Base-by-base conservation (phyloP, 495 filamentous ascomycete genomes). In the Parachaetomium inaequale region DNA sequence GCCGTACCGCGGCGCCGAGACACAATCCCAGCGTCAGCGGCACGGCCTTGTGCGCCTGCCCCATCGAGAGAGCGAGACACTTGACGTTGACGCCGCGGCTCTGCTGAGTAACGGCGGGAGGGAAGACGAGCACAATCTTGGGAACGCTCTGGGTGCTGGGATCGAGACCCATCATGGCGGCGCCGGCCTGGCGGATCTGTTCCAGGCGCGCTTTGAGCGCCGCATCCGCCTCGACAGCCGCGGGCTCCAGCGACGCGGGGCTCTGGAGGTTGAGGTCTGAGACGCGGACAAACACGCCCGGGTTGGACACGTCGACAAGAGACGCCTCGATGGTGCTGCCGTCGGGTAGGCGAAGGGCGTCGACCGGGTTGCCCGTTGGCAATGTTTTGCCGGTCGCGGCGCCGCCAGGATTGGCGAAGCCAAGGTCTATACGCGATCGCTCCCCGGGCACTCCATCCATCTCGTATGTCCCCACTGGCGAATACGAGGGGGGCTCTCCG, bases 381-480 rank as follows among this genome's bases (percentile, higher is more conserved):
- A 91, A 68, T 29, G 86, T 65, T 42, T 78, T 78, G 2, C 88
- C 87, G 1, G 88, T 91, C 65, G 83, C 86, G 3, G 86, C 83
- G 0, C 88, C 89, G 0, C 83, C 87, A 0, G 88, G 88, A 29
- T 86, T 72, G 15, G 88, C 59, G 63, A 91, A 92, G 52, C 83
- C 80, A 11, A 91, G 76, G 19, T 79, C 71, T 29, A 91, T 80
- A 14, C 72, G 77, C 0, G 85, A 79, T 3, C 74, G 82, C 1
- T 73, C 82, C 0, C 87, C 88, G 0, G 82, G 74, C 0, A 91
- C 89, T 0, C 88, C 88, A 71, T 87, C 87, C 64, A 91, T 88
- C 6, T 77, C 70, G 59, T 87, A 88, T 8, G 80, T 75, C 0
- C 87, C 88, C 1, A 54, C 61, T 0, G 79, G 73, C 2, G 74